Evolutionary conservation across 192 early-diverging fungal genomes (phyloP).

Genomic region (Coemansia sp.): DNA sequence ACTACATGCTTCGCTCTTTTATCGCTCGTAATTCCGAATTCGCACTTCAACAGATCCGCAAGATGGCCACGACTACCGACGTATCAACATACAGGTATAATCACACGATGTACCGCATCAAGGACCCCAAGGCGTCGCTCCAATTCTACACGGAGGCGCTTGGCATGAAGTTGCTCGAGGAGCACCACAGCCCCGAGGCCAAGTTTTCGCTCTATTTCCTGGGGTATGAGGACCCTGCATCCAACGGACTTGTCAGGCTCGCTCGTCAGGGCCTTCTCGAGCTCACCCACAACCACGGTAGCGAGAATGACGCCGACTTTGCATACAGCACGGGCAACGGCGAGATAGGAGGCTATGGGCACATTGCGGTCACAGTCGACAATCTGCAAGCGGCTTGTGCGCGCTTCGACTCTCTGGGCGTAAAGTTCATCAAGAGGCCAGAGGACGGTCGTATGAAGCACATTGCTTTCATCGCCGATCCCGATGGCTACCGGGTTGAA

Average conservation of each 20-base stretch:
- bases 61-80: slow-evolving; percentile 52
- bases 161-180: slow-evolving; percentile 67
- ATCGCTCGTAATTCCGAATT: background rate
- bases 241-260: slow-evolving; percentile 54
- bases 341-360: slow-evolving; percentile 76
- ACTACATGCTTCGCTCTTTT: slow-evolving; percentile 11
- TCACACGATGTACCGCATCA: slow-evolving; percentile 87
- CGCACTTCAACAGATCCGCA: slow-evolving; percentile 19
- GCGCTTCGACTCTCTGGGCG: slow-evolving; percentile 68
- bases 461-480: slow-evolving; percentile 83
- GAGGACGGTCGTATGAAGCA: slow-evolving; percentile 76
- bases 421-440: slow-evolving; percentile 74
- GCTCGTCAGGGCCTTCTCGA: slow-evolving; percentile 72
- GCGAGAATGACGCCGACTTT: slow-evolving; percentile 65
- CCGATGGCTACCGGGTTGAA: slow-evolving; percentile 85
- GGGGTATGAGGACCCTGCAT: slow-evolving; percentile 61
- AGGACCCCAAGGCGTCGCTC: slow-evolving; percentile 73
- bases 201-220: slow-evolving; percentile 76
- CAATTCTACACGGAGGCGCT: slow-evolving; percentile 74
- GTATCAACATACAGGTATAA: slow-evolving; percentile 60
- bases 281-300: slow-evolving; percentile 86
- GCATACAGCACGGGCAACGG: slow-evolving; percentile 71
- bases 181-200: slow-evolving; percentile 30
- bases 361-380: slow-evolving; percentile 79
- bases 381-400: slow-evolving; percentile 74